Evolutionary conservation across 805 yeast genomes (phyloP).

Genomic region (Monosporozyma aerobia): DNA sequence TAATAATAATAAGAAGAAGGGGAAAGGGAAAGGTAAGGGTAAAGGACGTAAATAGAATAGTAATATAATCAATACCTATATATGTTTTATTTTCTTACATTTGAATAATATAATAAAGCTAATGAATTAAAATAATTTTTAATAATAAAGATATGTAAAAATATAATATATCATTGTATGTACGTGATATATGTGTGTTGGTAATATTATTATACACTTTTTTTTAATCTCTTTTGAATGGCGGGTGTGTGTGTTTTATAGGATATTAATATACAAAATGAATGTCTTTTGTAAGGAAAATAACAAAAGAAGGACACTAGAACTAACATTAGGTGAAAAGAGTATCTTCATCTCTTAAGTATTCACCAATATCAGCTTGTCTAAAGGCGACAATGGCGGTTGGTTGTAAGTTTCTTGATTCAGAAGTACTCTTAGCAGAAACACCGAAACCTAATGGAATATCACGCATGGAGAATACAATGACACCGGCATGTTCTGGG

Average conservation of each 20-base stretch:
- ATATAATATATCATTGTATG: background rate
- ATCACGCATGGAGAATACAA: slow-evolving; percentile 85
- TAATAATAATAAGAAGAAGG: slow-evolving; percentile 7
- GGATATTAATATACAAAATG: background rate
- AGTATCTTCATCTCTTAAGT: slow-evolving; percentile 95
- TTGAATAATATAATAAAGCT: background rate
- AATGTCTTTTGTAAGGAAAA: background rate
- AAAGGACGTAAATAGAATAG: slow-evolving; percentile 5
- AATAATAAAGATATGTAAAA: background rate
- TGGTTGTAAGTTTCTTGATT: slow-evolving; percentile 81
- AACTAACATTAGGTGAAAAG: slow-evolving; percentile 55
- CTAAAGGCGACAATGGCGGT: slow-evolving; percentile 92
- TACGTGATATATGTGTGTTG: background rate
- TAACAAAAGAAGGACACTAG: background rate
- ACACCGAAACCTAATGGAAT: slow-evolving; percentile 94
- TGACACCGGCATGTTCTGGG: slow-evolving; percentile 95
- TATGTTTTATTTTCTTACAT: background rate
- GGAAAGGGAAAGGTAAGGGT: slow-evolving; percentile 16
- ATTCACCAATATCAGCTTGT: slow-evolving; percentile 97
- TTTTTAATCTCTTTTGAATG: background rate
- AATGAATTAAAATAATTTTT: slow-evolving; percentile 1
- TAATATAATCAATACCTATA: background rate
- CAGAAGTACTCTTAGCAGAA: slow-evolving; percentile 82
- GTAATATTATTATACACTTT: background rate
- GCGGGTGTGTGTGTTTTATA: background rate